Base-by-base conservation (phyloP, 306 rosid genomes). In the Pterocarpus macrocarpus region DNA sequence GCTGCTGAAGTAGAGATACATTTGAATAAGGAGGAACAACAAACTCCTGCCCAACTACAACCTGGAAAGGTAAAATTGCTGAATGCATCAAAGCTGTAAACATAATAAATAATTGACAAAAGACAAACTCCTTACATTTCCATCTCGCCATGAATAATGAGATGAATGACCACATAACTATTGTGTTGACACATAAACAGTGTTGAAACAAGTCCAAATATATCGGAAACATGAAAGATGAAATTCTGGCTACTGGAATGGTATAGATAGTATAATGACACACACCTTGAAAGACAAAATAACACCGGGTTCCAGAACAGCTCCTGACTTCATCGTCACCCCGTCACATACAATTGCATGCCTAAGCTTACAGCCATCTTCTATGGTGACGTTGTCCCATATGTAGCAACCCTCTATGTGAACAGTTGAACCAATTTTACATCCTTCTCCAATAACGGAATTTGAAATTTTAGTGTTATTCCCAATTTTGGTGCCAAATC, bases 281-380 rank as follows among this genome's bases (percentile, higher is more conserved):
- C 84, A 32, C 79, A 96, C 99, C 97, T 92, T 96, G 85, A 96
- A 94, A 67, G 97, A 96, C 90, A 96, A 85, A 69, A 92, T 82
- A 72, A 85, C 93, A 69, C 99, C 99, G 49, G 99, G 97, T 89
- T 90, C 92, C 85, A 93, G 78, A 71, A 86, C 84, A 79, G 97
- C 91, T 84, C 97, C 94, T 8, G 91, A 87, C 78, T 89, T 96
- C 76, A 92, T 49, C 58, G 80, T 77, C 83, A 90, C 99, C 86
- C 98, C 98, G 83, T 92, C 91, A 90, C 99, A 96, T 28, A 91
- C 94, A 64, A 96, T 90, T 75, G 95, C 94, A 90, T 93, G 91
- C 78, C 83, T 88, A 76, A 96, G 90, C 74, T 88, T 85, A 77
- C 99, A 96, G 65, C 91, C 97, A 92, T 96, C 97, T 90, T 94